Conservation (phyloP, 2,329 filamentous ascomycete genomes). For the Clarireedia paspali region DNA sequence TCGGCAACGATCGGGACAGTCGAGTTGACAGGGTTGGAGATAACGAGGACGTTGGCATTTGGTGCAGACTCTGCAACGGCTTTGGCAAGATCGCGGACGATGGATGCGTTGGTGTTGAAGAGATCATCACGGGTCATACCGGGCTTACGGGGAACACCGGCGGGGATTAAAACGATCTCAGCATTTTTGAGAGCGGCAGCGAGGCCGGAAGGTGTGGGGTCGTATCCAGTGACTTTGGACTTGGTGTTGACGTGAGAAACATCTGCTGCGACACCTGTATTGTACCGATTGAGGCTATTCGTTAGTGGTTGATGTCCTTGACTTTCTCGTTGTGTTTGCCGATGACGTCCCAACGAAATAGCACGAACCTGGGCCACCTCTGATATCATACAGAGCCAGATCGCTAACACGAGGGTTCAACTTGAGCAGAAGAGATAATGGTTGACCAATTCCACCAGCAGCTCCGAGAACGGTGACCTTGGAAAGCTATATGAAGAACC, state of each 20-base stretch:
- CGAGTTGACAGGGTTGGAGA: constrained; percentile 99
- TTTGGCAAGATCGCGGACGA: constrained; percentile 90
- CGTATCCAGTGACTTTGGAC: constrained; percentile 80
- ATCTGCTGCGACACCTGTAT: constrained; percentile 85
- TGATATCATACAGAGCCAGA: constrained; percentile 94
- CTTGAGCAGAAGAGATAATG: constrained; percentile 94
- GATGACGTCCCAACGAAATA: not conserved
- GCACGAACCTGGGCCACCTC: constrained; percentile 10
- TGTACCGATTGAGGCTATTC: constrained; percentile 38
- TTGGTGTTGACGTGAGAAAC: constrained; percentile 93
- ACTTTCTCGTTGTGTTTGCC: too few species aligned
- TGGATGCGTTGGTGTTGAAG: constrained; percentile 99
- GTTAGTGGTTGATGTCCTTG: not conserved
- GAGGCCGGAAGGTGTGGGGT: constrained; percentile 78
- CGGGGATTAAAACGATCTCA: constrained; percentile 94
- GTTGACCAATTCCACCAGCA: constrained; percentile 94
- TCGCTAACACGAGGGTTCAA: constrained; percentile 79
- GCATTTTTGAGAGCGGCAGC: constrained; percentile 85
- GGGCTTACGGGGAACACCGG: constrained; percentile 98
- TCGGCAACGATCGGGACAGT: constrained; percentile 97
- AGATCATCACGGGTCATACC: constrained; percentile 99
- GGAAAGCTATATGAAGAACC: constrained; percentile 58
- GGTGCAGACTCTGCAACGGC: constrained; percentile 80
- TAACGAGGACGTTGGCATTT: constrained; percentile 92
- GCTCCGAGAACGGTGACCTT: constrained; percentile 98